Evolutionary conservation across 2,329 filamentous ascomycete species (phyloP).

Genomic region (Hymenoscyphus linearis): DNA sequence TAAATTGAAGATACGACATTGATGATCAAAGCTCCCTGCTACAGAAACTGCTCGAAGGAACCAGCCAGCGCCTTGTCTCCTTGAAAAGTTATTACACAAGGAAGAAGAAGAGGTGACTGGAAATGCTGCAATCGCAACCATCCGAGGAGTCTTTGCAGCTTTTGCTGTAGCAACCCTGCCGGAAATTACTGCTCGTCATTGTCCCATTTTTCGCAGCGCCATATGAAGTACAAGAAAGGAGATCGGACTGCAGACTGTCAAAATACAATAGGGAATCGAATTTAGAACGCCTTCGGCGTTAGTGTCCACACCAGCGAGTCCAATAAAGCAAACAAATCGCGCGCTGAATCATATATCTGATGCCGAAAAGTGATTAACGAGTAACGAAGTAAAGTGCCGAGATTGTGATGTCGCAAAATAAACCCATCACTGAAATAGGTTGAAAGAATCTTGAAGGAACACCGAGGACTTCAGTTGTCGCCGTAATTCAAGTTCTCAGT

Average conservation of each 20-base stretch:
- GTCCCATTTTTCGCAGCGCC: background rate
- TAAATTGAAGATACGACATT: background rate
- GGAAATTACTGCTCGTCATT: background rate
- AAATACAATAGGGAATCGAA: constrained; percentile 11
- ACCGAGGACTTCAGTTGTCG: constrained; percentile 20
- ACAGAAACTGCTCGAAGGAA: background rate
- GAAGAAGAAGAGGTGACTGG: background rate
- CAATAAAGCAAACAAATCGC: background rate
- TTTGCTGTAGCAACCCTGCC: background rate
- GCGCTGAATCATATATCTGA: background rate
- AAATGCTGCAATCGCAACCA: background rate
- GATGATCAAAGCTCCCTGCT: background rate
- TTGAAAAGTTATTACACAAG: background rate
- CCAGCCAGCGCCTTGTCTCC: background rate
- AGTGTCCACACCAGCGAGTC: background rate
- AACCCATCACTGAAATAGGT: constrained; percentile 1
- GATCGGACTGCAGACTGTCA: constrained; percentile 6
- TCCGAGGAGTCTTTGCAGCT: background rate
- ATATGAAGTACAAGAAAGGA: background rate
- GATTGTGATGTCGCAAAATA: constrained; percentile 1
- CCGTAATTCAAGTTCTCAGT: constrained; percentile 26
- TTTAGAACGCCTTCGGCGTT: background rate
- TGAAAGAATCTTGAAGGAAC: constrained; percentile 2
- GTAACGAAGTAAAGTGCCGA: constrained; percentile 4
- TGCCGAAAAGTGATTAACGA: background rate